A percentile compares a stretch with the other conserved stretches of the same genome.
Conservation (phyloP, 805 yeast species). For the Lachancea fermentati region DNA sequence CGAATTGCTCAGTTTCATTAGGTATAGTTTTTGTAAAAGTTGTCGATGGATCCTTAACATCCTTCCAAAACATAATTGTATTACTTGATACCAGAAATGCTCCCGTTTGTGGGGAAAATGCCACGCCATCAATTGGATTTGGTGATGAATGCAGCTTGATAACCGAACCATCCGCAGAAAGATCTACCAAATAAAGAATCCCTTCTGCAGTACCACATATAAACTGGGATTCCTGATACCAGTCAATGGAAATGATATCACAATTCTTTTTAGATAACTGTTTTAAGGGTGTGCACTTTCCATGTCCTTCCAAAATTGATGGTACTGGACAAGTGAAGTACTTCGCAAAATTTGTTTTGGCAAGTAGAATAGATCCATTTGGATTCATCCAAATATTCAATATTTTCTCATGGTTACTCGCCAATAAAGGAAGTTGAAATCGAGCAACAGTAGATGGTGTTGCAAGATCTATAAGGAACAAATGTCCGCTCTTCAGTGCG, state of each 20-base stretch:
- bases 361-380: conserved; percentile 15
- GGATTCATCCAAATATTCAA: conserved; percentile 24
- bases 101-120: conserved; percentile 8
- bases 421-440: conserved; percentile 31
- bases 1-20: conserved; percentile 35
- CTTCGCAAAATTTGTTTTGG: conserved; percentile 30
- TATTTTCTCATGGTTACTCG: conserved; percentile 18
- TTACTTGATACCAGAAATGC: conserved; percentile 20
- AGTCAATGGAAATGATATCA: conserved; percentile 20
- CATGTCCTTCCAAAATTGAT: conserved; percentile 4
- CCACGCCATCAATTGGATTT: conserved; percentile 25
- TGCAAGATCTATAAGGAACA: conserved; percentile 63
- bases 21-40: conserved; percentile 29
- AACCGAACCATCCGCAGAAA: conserved; percentile 10
- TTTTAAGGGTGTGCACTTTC: conserved; percentile 9
- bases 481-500: conserved; percentile 44
- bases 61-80: conserved; percentile 22
- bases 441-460: conserved; percentile 54
- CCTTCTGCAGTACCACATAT: conserved; percentile 25
- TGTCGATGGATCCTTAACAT: conserved; percentile 3
- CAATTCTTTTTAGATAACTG: conserved; percentile 21
- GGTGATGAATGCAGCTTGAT: conserved; percentile 11
- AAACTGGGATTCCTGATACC: conserved; percentile 16
- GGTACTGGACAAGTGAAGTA: conserved; percentile 22
- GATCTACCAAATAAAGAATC: conserved; percentile 15